These are phyloP conservation scores for Thraustotheca clavata DNA, from an alignment of 352 stramenopile species.

Conservation along the genomic window DNA sequence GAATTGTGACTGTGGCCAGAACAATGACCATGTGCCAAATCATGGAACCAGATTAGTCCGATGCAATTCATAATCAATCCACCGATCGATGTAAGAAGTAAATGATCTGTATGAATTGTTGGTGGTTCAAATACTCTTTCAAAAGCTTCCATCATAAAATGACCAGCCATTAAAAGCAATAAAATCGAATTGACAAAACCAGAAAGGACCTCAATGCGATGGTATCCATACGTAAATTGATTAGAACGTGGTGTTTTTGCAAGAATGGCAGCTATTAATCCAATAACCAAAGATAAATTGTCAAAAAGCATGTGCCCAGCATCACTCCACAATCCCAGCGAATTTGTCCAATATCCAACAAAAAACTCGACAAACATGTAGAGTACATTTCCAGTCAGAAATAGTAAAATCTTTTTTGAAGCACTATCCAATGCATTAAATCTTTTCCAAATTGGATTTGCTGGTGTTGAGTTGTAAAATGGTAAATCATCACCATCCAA, in stretches of 20 bases:
- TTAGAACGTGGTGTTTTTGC: conserved; percentile 54
- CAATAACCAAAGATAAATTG: conserved; percentile 76
- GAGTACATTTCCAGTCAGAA: conserved; percentile 63
- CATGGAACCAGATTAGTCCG: conserved; percentile 86
- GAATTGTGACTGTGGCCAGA: conserved; percentile 69
- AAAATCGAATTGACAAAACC: conserved; percentile 83
- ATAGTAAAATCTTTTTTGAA: conserved; percentile 68
- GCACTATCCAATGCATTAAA: neutral
- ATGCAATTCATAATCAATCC: conserved; percentile 82
- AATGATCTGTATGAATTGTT: conserved; percentile 71
- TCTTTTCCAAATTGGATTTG: no score
- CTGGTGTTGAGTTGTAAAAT: no score
- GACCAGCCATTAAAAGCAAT: conserved; percentile 73
- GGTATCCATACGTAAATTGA: conserved; percentile 81
- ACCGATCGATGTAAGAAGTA: conserved; percentile 75
- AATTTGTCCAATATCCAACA: conserved; percentile 78
- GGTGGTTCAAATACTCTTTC: conserved; percentile 64
- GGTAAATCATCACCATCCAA: no score
- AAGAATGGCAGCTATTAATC: conserved; percentile 76
- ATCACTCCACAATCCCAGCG: conserved; percentile 77
- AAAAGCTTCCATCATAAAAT: conserved; percentile 71
- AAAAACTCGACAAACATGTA: conserved; percentile 86
- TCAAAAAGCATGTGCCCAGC: conserved; percentile 87
- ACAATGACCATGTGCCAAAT: conserved; percentile 74
- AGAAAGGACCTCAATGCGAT: conserved; percentile 76